Conservation (phyloP, 2,329 filamentous ascomycete genomes). For the Botryosphaeria dothidea region DNA sequence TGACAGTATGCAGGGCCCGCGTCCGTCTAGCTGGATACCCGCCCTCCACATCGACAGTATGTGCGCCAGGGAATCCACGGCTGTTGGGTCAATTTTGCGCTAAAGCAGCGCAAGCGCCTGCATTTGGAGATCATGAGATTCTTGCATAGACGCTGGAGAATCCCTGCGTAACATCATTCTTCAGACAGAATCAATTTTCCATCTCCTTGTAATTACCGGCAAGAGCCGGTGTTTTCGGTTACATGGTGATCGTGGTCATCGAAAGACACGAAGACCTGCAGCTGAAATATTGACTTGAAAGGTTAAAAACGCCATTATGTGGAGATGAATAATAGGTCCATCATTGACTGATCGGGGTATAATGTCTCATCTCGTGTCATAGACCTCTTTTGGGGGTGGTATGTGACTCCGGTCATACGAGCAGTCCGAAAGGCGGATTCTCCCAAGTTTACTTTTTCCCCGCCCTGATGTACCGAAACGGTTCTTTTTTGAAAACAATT, state of each 20-base stretch:
- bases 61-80: not conserved
- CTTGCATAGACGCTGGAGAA: not conserved
- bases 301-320: not conserved
- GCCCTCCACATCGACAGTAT: constrained; percentile 1
- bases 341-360: constrained; percentile 7
- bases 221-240: not conserved
- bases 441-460: not conserved
- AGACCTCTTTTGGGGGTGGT: not conserved
- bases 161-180: not conserved
- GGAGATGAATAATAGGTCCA: not conserved
- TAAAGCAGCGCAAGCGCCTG: not conserved
- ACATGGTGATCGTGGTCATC: not conserved
- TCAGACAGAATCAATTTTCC: not conserved
- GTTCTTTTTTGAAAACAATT: not conserved
- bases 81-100: not conserved
- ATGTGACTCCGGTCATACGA: not conserved
- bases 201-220: not conserved
- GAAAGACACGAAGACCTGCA: not conserved
- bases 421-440: not conserved
- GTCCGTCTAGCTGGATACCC: constrained; percentile 8
- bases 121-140: constrained; percentile 8
- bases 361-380: constrained; percentile 7
- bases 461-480: not conserved
- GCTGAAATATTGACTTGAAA: not conserved
- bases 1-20: constrained; percentile 1